These are phyloP conservation scores for Vanrija pseudolonga DNA, from an alignment of 1,284 basidiomycete species.

Conservation along the genomic window DNA sequence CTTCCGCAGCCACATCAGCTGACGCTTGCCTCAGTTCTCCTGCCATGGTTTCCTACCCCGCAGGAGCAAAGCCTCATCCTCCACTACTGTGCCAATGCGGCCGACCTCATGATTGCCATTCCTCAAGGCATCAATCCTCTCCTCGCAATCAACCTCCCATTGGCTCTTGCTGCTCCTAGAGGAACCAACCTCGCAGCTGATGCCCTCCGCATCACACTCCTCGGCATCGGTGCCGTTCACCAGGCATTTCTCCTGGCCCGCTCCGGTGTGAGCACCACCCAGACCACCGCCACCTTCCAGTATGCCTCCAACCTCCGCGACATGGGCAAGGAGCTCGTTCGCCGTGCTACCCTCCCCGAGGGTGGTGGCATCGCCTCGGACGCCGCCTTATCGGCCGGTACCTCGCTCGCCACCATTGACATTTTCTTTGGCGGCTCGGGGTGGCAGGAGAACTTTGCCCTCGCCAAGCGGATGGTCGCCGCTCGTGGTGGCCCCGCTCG, in stretches of 20 bases:
- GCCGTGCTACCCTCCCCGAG: constrained; percentile 20
- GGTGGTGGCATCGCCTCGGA: constrained; percentile 40
- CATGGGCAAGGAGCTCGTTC: constrained; percentile 39
- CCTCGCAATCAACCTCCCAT: constrained; percentile 50
- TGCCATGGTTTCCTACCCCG: constrained; percentile 47
- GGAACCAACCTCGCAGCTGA: constrained; percentile 46
- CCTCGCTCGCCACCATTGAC: constrained; percentile 51
- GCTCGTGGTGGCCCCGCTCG: constrained; percentile 49
- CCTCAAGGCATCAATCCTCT: constrained; percentile 50
- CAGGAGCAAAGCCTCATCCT: constrained; percentile 46
- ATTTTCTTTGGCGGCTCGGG: constrained; percentile 54
- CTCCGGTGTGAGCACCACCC: constrained; percentile 31
- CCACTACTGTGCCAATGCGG: constrained; percentile 48
- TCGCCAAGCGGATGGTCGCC: constrained; percentile 51
- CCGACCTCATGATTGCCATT: constrained; percentile 51
- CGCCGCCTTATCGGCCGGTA: constrained; percentile 49
- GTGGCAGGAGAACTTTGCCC: constrained; percentile 51
- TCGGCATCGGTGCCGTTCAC: constrained; percentile 51
- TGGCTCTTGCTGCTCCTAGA: constrained; percentile 47
- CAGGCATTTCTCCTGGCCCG: constrained; percentile 49
- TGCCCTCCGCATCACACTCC: constrained; percentile 46
- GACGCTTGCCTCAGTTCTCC: constrained; percentile 33
- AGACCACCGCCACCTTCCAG: constrained; percentile 42
- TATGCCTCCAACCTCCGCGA: constrained; percentile 36
- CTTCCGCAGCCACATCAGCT: constrained; percentile 28